Evolutionary conservation across 345 rosid genomes (phyloP), one percentile per base, ranked within the genome.

Genomic region (Gossypium mustelinum): DNA sequence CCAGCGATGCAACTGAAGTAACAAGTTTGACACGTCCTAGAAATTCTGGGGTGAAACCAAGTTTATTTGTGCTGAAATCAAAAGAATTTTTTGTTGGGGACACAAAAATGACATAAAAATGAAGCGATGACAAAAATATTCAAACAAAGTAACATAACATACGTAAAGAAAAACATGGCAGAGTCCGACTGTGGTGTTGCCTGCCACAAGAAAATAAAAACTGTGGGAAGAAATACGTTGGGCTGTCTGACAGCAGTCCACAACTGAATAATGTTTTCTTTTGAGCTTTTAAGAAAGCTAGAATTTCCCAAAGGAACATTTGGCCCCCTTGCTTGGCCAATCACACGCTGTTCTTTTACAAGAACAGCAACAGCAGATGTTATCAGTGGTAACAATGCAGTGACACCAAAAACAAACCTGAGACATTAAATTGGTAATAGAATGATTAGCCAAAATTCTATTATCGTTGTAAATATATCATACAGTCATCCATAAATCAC

Each of bases 101-200:
- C 47, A 78, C 57, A 55, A 66, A 80, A 47, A 25, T 7, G 5
- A 8, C 34, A 10, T 9, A 12, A 25, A 50, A 44, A 45, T 41
- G 75, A 45, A 63, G 45, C 29, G 50, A 48, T 29, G 11, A 71
- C 77, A 63, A 54, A 44, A 51, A 48, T 39, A 52, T 51, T 72
- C 48, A 39, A 59, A 56, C 43, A 72, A 55, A 73, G 6, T 20
- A 73, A 61, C 25, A 39, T 73, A 27, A 78, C 87, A 73, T 90
- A 93, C 99, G 96, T 89, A 90, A 93, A 95, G 86, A 85, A 93
- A 88, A 95, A 93, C 98, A 93, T 89, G 76, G 98, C 99, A 70
- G 97, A 91, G 74, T 95, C 99, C 20, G 99, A 95, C 4, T 90
- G 97, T 3, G 98, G 99, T n/a, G 98, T 95, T 78, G 98, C 92